These are phyloP conservation scores for Scutellaria barbata DNA, from an alignment of 257 asterid genomes.

Conservation along the genomic window DNA sequence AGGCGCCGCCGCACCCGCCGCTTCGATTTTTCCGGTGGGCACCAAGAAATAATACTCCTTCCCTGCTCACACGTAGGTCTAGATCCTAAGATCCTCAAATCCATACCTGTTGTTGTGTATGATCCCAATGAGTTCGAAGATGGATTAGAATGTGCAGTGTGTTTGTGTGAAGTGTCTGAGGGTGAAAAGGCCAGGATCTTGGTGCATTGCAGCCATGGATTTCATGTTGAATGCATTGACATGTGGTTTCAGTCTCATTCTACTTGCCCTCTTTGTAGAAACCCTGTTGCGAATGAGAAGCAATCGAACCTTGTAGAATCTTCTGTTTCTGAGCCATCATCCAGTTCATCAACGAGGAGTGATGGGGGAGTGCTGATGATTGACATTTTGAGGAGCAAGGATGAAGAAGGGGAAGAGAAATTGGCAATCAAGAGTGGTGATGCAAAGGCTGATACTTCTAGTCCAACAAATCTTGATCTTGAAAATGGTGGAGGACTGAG, in stretches of 20 bases:
- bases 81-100: constrained; percentile 52
- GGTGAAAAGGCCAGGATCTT: constrained; percentile 71
- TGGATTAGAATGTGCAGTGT: constrained; percentile 73
- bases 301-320: neutral
- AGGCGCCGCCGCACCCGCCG: constrained; percentile 54
- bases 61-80: constrained; percentile 52
- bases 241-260: constrained; percentile 88
- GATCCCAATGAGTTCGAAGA: constrained; percentile 49
- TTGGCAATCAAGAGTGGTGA: too few species aligned
- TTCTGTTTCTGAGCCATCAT: constrained; percentile 13
- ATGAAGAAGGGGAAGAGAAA: too few species aligned
- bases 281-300: constrained; percentile 27
- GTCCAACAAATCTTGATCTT: too few species aligned
- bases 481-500: too few species aligned
- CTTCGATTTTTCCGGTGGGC: constrained; percentile 58
- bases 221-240: constrained; percentile 81
- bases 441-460: too few species aligned
- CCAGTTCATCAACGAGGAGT: constrained; percentile 33
- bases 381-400: constrained; percentile 48
- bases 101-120: constrained; percentile 54
- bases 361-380: constrained; percentile 48
- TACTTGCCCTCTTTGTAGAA: constrained; percentile 85
- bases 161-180: constrained; percentile 58
- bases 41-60: constrained; percentile 40
- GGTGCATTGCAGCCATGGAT: constrained; percentile 81